Evolutionary conservation across 495 filamentous ascomycete species (phyloP).

Genomic region (Barbatosphaeria neglecta): DNA sequence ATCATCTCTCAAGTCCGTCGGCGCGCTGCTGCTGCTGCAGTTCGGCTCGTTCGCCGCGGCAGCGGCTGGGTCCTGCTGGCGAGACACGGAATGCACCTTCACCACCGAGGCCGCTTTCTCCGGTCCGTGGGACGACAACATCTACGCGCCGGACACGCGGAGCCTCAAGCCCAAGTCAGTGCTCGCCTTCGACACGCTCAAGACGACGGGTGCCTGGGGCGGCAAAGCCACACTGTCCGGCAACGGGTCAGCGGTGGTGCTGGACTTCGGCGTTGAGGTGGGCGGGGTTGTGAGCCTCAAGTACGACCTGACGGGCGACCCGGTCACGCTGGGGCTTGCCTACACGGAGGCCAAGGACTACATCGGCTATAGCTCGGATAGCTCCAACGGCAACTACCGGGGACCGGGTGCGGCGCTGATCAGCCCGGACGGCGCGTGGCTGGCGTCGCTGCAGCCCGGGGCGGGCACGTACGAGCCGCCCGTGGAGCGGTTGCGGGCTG

Average conservation of each 20-base stretch:
- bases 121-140: slow-evolving; percentile 49
- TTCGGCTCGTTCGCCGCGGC: not conserved
- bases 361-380: slow-evolving; percentile 48
- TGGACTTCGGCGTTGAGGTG: slow-evolving; percentile 48
- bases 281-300: slow-evolving; percentile 36
- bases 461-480: slow-evolving; percentile 36
- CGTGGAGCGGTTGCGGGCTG: slow-evolving; percentile 38
- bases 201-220: slow-evolving; percentile 11
- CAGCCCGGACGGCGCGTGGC: slow-evolving; percentile 40
- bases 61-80: slow-evolving; percentile 33
- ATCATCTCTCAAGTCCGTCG: not conserved
- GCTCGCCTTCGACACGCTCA: slow-evolving; percentile 23
- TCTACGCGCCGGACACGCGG: slow-evolving; percentile 43
- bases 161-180: slow-evolving; percentile 36
- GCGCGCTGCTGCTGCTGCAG: too few relatives aligned
- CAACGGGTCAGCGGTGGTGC: slow-evolving; percentile 37
- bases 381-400: slow-evolving; percentile 39
- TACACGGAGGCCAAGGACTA: slow-evolving; percentile 52
- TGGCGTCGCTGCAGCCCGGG: slow-evolving; percentile 34
- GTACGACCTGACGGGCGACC: not conserved
- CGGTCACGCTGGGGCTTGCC: slow-evolving; percentile 43
- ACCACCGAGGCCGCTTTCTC: slow-evolving; percentile 38
- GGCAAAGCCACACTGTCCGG: slow-evolving; percentile 23
- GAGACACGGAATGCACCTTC: slow-evolving; percentile 42
- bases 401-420: slow-evolving; percentile 1